Percentiles rank a stretch among this genome's conserved stretches.
Evolutionary conservation across 352 stramenopile species (phyloP).

Genomic region (Poterioochromonas sp.): DNA sequence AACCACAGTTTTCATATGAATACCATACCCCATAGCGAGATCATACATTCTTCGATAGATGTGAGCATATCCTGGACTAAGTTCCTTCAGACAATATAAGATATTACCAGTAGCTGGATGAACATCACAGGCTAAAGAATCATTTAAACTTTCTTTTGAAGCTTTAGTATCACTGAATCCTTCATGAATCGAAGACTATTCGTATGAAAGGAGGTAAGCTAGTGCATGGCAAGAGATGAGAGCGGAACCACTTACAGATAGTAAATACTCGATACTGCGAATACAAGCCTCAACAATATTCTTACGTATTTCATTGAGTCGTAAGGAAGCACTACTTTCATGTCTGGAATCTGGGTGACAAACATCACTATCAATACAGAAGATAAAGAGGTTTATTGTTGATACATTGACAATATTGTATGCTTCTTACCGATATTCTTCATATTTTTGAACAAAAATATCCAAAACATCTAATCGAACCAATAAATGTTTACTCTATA

Average conservation of each 20-base stretch:
- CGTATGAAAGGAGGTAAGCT: too few species aligned
- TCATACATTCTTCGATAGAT: slow-evolving; percentile 3
- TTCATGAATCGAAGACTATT: too few species aligned
- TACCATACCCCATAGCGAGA: background rate
- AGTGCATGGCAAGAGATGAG: background rate
- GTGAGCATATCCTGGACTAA: background rate
- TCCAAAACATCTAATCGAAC: slow-evolving; percentile 23
- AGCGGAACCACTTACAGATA: background rate
- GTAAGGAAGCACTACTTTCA: background rate
- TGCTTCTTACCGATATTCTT: slow-evolving; percentile 12
- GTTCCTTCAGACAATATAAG: background rate
- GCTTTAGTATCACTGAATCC: background rate
- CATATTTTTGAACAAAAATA: background rate
- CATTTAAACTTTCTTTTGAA: background rate
- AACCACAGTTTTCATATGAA: background rate
- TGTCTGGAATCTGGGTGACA: background rate
- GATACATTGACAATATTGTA: background rate
- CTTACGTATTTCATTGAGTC: background rate
- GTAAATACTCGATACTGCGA: background rate
- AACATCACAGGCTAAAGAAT: slow-evolving; percentile 2
- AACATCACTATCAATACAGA: background rate
- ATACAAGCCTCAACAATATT: background rate
- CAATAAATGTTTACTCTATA: slow-evolving; percentile 7
- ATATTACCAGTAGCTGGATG: slow-evolving; percentile 21
- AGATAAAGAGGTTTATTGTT: background rate